Evolutionary conservation across 2,329 filamentous ascomycete species (phyloP), one percentile per base, ranked within the genome.

Genomic region (Aspergillus pseudonomiae): DNA sequence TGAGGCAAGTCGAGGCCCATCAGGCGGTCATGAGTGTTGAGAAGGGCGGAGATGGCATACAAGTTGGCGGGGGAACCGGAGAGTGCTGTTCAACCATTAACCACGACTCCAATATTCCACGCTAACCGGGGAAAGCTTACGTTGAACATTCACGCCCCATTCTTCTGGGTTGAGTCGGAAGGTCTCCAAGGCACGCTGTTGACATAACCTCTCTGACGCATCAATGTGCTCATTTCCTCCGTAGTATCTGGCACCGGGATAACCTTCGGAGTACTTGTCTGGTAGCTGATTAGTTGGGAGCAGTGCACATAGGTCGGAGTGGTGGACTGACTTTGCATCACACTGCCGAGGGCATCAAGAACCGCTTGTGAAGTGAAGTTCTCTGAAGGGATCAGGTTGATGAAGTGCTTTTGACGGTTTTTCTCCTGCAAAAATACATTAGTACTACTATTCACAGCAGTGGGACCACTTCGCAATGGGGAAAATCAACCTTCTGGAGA

Each of bases 251-350:
- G 94, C 94, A 62, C 95, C 95, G 36, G 94, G 95, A 74, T 99
- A 99, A 58, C 95, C 95, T 80, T 99, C 95, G 0, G 95, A 98
- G 82, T 99, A 99, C 80, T 99, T 98, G 81, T 98, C 92, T 91
- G 77, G 6, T 69, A 64, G 60, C 45, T 48, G 45, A 63, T 82
- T 79, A 70, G 70, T n/a, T 34, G 19, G 53, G 41, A 55, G 34
- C 48, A 28, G 28, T 5, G 30, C 36, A 52, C 52, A 28, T 14
- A 57, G 48, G 48, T 19, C 26, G 32, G 43, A 28, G 19, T 45
- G 55, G n/a, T 56, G 52, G 59, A 80, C 86, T 70, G 82, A 94
- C 92, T 97, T 79, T 96, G 93, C 93, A 97, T 97, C 60, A 94
- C 91, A 83, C 93, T 96, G 69, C 93, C 93, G 65, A 97, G 84